Conservation (phyloP, 208 protist genomes). For the Trypanosoma scelopori region DNA sequence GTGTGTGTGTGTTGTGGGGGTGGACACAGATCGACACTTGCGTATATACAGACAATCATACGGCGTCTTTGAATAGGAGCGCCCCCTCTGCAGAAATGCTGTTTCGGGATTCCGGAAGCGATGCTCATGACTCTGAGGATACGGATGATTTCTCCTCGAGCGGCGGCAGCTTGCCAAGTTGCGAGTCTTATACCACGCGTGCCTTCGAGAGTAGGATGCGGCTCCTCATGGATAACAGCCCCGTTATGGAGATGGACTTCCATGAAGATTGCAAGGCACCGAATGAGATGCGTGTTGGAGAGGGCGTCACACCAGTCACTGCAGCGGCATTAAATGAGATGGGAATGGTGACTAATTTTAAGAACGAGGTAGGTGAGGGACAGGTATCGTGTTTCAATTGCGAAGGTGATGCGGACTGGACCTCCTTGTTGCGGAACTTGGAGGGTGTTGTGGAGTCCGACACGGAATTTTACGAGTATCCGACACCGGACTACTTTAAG, state of each 20-base stretch:
- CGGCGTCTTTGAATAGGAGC: too few species aligned
- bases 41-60: too few species aligned
- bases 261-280: neutral
- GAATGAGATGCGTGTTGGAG: neutral
- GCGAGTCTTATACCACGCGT: slow-evolving; percentile 27
- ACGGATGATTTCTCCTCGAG: slow-evolving; percentile 21
- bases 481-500: slow-evolving; percentile 48
- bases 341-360: neutral
- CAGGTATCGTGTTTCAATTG: slow-evolving; percentile 11
- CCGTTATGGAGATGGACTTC: slow-evolving; percentile 6
- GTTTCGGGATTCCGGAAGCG: slow-evolving; percentile 25
- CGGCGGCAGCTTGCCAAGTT: slow-evolving; percentile 28
- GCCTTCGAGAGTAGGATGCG: slow-evolving; percentile 33
- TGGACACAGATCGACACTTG: too few species aligned
- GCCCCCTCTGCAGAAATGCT: slow-evolving; percentile 18
- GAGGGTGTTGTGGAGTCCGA: slow-evolving; percentile 8
- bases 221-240: slow-evolving; percentile 3
- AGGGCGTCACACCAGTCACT: too few species aligned
- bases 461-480: slow-evolving; percentile 55
- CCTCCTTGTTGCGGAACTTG: slow-evolving; percentile 9
- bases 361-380: neutral
- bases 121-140: slow-evolving; percentile 9
- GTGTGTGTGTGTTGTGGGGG: too few species aligned
- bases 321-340: neutral
- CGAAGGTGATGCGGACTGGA: slow-evolving; percentile 20